Evolutionary conservation across 2,329 filamentous ascomycete genomes (phyloP).

Genomic region (Microsporum audouinii): DNA sequence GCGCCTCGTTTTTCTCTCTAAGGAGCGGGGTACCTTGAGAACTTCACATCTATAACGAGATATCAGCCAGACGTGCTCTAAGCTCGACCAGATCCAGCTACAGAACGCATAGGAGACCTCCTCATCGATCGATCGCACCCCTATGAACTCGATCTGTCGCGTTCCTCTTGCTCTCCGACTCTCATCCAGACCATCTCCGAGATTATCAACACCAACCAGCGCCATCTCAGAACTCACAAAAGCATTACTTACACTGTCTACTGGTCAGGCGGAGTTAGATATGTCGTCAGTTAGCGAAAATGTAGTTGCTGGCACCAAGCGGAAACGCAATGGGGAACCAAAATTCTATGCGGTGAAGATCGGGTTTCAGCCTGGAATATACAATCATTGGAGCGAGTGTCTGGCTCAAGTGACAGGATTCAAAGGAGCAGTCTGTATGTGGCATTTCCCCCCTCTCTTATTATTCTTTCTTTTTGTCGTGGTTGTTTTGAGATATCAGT

Average conservation of each 20-base stretch:
- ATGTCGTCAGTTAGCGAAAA: neutral
- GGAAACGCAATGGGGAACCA: conserved; percentile 41
- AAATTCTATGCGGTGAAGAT: conserved; percentile 55
- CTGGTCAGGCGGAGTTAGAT: neutral
- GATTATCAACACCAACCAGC: neutral
- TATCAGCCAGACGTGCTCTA: neutral
- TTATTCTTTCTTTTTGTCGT: neutral
- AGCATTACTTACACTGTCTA: neutral
- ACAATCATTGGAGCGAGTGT: conserved; percentile 53
- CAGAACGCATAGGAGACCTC: neutral
- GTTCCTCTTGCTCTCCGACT: neutral
- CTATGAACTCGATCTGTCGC: neutral
- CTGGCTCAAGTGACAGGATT: conserved; percentile 50
- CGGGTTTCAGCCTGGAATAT: conserved; percentile 51
- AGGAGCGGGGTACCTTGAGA: conserved; percentile 3
- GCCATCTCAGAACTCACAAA: neutral
- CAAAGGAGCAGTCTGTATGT: conserved; percentile 58
- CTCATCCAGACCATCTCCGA: neutral
- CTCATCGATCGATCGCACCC: neutral
- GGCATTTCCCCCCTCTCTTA: neutral
- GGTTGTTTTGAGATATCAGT: neutral
- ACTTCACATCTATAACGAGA: neutral
- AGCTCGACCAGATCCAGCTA: neutral
- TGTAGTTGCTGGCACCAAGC: conserved; percentile 40
- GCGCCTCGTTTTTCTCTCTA: neutral